These are phyloP conservation scores for Penicillium taxi DNA, from an alignment of 495 filamentous ascomycete genomes.

Conservation along the genomic window DNA sequence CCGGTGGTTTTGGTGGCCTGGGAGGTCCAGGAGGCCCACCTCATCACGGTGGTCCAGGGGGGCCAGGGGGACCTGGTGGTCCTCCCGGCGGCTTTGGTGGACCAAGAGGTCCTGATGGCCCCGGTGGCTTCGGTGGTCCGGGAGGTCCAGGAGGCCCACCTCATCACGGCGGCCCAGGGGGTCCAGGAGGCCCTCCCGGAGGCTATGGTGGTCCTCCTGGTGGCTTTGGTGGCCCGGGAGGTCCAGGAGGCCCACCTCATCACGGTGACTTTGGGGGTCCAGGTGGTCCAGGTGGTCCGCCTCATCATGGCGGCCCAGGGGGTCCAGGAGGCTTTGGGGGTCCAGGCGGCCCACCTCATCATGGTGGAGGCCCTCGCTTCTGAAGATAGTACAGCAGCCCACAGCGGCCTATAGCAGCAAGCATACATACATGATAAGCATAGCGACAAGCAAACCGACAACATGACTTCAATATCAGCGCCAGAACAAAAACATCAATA, in stretches of 20 bases:
- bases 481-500: background rate
- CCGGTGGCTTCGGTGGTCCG: slow-evolving; percentile 2
- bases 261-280: slow-evolving; percentile 1
- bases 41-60: slow-evolving; percentile 1
- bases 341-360: no score
- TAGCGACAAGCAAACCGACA: background rate
- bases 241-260: slow-evolving; percentile 1
- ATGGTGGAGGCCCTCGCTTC: no score
- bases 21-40: slow-evolving; percentile 1
- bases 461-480: background rate
- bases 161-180: slow-evolving; percentile 2
- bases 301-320: background rate
- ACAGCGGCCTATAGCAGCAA: slow-evolving; percentile 5
- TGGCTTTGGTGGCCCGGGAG: slow-evolving; percentile 1
- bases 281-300: no score
- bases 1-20: background rate
- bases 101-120: slow-evolving; percentile 2
- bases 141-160: slow-evolving; percentile 2
- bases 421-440: background rate
- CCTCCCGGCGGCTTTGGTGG: background rate
- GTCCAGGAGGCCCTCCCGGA: no score
- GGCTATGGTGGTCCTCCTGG: slow-evolving; percentile 1
- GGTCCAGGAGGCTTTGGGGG: slow-evolving; percentile 1
- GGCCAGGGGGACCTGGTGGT: slow-evolving; percentile 3
- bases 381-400: slow-evolving; percentile 3